Base-by-base conservation (phyloP, 1,284 basidiomycete genomes). In the Ganoderma lucidum region DNA sequence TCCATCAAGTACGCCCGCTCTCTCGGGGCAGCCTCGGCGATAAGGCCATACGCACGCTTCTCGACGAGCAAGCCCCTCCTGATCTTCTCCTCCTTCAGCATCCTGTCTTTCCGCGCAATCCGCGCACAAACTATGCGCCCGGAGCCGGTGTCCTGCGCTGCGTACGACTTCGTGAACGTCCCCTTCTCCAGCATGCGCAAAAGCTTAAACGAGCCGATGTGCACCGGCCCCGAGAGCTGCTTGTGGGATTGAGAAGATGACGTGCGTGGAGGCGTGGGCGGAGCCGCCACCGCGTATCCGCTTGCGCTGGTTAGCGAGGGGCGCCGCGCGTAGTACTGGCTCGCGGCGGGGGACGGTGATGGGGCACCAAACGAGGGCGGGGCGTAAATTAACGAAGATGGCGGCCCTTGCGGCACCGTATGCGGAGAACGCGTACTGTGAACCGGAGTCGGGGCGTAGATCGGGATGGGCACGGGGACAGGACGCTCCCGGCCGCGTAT, bases 1-100 rank as follows among this genome's bases (percentile, higher is more conserved):
- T 80, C 77, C 78, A 81, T 79, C 15, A 82, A 69, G 66, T 77
- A 79, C 64, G 74, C 73, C 53, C 74, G 69, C 41, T 75, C 71
- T 45, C 65, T 68, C 65, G 76, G 68, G 19, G 75, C 70, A 42
- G 72, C 71, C 9, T 68, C 70, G 9, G 78, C 71, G 56, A 82
- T 78, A 28, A 73, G 70, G 71, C 78, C 75, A 73, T 82, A 80
- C 63, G 79, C 78, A n/a, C 68, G 66, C 32, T 78, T 68, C 70
- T 82, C 81, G 6, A 73, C 66, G n/a, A 73, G 66, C 63, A 77
- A 63, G 6, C 70, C 75, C 23, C 51, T 23, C 37, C 67, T 58
- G 39, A 71, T 64, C 19, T 64, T 61, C 48, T 39, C 62, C 35
- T 70, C 66, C 48, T 41, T 32, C 39, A 65, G 60, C 67, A 73